A percentile compares a stretch with the other conserved stretches of the same genome.
phyloP scores from a whole-genome alignment of 306 rosid species.

The Abrus precatorius region DNA sequence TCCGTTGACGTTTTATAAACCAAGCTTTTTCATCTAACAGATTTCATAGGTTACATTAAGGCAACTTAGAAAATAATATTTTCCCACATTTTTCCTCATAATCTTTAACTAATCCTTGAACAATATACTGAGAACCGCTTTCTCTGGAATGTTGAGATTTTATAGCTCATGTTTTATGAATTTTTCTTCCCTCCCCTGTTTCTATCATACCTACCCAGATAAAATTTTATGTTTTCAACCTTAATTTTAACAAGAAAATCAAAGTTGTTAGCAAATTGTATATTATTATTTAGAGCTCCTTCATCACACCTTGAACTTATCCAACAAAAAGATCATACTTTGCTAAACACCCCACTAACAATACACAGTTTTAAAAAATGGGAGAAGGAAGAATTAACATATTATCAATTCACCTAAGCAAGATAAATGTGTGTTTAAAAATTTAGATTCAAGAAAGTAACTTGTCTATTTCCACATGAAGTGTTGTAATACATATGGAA shows the following conservation, averaged over 20 bases:
- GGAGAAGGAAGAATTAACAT: neutral
- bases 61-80: no score
- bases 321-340: slow-evolving; percentile 23
- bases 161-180: neutral
- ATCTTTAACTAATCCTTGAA: no score
- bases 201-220: slow-evolving; percentile 40
- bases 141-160: neutral
- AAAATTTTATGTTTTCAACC: neutral
- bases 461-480: neutral
- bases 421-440: neutral
- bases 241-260: neutral
- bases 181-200: neutral
- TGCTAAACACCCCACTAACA: neutral
- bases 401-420: neutral
- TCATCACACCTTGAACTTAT: neutral
- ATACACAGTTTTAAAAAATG: neutral
- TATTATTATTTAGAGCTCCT: neutral
- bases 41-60: neutral
- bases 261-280: slow-evolving; percentile 1
- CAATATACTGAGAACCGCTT: no score
- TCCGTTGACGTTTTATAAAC: neutral
- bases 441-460: neutral
- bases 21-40: neutral
- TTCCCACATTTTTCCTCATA: no score
- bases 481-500: no score